These are phyloP conservation scores for Fusarium pseudoanthophilum DNA, from an alignment of 2,329 filamentous ascomycete species.

Conservation along the genomic window DNA sequence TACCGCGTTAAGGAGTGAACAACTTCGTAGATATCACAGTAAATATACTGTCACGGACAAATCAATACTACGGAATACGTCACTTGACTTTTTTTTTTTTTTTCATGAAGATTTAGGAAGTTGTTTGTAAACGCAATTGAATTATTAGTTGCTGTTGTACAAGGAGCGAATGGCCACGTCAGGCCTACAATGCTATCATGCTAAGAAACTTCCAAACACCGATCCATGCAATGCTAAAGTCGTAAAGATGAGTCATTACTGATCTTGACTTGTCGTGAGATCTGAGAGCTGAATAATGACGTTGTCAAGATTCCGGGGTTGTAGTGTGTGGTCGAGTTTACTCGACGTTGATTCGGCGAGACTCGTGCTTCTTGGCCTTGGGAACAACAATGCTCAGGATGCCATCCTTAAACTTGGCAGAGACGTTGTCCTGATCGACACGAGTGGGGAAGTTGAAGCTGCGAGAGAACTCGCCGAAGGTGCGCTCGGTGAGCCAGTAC, in stretches of 20 bases:
- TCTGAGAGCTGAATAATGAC: neutral
- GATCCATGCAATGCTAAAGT: constrained; percentile 28
- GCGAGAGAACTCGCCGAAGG: constrained; percentile 73
- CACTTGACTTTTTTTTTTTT: neutral
- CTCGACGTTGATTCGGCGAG: constrained; percentile 65
- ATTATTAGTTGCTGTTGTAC: constrained; percentile 36
- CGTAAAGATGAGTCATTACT: constrained; percentile 4
- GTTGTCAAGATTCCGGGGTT: neutral
- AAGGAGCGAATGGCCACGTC: constrained; percentile 30
- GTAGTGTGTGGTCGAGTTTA: constrained; percentile 47
- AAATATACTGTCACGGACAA: neutral
- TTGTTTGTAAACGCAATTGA: neutral
- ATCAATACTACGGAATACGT: neutral
- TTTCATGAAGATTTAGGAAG: neutral
- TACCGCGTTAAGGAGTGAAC: neutral
- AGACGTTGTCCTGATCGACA: constrained; percentile 71
- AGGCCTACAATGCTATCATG: constrained; percentile 14
- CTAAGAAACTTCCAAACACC: constrained; percentile 31
- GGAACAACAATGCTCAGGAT: constrained; percentile 72
- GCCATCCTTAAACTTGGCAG: constrained; percentile 72
- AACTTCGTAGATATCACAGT: neutral
- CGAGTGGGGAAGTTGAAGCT: constrained; percentile 74
- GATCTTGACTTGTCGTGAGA: neutral
- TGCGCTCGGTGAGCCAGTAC: constrained; percentile 78
- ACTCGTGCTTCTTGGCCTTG: constrained; percentile 70